Conservation (phyloP, 2,329 filamentous ascomycete species). For the Parascedosporium putredinis region DNA sequence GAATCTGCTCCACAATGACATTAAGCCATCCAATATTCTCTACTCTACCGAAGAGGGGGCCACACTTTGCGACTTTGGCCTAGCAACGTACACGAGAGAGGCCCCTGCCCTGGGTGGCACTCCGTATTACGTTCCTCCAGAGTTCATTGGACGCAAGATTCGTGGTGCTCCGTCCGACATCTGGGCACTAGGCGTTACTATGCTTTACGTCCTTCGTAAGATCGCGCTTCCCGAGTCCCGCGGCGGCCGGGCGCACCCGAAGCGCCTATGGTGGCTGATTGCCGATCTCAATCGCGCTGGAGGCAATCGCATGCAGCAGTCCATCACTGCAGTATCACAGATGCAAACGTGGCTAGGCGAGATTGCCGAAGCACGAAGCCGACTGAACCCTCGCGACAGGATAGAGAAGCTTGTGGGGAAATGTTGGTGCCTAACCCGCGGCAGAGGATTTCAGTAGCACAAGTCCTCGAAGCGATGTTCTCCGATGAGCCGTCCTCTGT, state of each 20-base stretch:
- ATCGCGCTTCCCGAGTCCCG: slow-evolving; percentile 45
- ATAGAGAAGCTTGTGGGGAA: slow-evolving; percentile 41
- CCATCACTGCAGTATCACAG: slow-evolving; percentile 31
- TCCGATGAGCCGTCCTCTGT: slow-evolving; percentile 14
- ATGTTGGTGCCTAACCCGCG: slow-evolving; percentile 43
- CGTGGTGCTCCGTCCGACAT: slow-evolving; percentile 47
- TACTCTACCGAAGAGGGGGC: slow-evolving; percentile 48
- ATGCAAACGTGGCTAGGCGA: slow-evolving; percentile 49
- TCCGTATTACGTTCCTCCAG: slow-evolving; percentile 51
- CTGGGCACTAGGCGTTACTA: slow-evolving; percentile 50
- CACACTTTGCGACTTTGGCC: slow-evolving; percentile 50
- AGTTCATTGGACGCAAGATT: slow-evolving; percentile 45
- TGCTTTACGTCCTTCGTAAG: slow-evolving; percentile 48
- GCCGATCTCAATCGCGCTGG: slow-evolving; percentile 38
- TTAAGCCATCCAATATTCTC: slow-evolving; percentile 52
- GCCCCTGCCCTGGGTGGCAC: slow-evolving; percentile 43
- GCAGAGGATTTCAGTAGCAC: slow-evolving; percentile 44
- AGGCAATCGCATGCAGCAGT: slow-evolving; percentile 21
- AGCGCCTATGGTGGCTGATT: slow-evolving; percentile 48
- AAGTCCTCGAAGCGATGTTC: slow-evolving; percentile 34
- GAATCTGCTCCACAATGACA: slow-evolving; percentile 48
- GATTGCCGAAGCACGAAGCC: slow-evolving; percentile 36
- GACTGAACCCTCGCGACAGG: slow-evolving; percentile 34
- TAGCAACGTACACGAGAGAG: slow-evolving; percentile 37
- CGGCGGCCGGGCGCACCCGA: slow-evolving; percentile 34